Evolutionary conservation across 176 grass and related monocot species (phyloP), one percentile per base, ranked within the genome.

Genomic region (Aegilops longissima): DNA sequence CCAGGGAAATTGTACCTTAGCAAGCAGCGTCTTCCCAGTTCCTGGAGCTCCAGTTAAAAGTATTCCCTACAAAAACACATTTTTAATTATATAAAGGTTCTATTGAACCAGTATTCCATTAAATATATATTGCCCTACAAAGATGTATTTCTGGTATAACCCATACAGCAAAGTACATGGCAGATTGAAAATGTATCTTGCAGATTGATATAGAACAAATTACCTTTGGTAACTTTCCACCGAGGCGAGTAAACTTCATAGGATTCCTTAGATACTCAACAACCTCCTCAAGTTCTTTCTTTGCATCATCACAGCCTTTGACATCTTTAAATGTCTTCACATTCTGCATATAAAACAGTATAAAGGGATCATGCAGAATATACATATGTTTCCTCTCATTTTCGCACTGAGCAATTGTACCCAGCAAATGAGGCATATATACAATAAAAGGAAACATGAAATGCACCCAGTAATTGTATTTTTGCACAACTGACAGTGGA

Each of bases 311-410:
- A 82, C 97, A 99, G 45, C 97, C 97, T 86, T 97, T 99, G 80
- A 99, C 97, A 83, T 99, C 94, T 87, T 97, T 99, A 86, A 99
- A 99, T 82, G 97, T 99, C 85, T 99, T 99, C 36, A 90, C 90
- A 87, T 97, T 97, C 94, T 99, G 88, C 65, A 64, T 45, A 72
- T 59, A 65, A 67, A 82, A 90, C 9, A 82, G 29, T 44, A 86
- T 25, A 85, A 49, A 58, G 52, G 30, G 70, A 65, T 71, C 64
- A 80, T 78, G 39, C 70, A 42, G 56, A 86, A 63, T 62, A 63
- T 58, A 62, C 67, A 45, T 69, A 64, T 59, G 45, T 21, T 76
- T 27, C 10, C 42, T 76, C 73, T 47, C 24, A 25, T 68, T 79
- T 73, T 77, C 23, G 20, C 58, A 70, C 2, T 5, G 5, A 36